These are phyloP conservation scores for Tylopilus cervinicoccineus DNA, from an alignment of 768 basidiomycete genomes.

Conservation along the genomic window DNA sequence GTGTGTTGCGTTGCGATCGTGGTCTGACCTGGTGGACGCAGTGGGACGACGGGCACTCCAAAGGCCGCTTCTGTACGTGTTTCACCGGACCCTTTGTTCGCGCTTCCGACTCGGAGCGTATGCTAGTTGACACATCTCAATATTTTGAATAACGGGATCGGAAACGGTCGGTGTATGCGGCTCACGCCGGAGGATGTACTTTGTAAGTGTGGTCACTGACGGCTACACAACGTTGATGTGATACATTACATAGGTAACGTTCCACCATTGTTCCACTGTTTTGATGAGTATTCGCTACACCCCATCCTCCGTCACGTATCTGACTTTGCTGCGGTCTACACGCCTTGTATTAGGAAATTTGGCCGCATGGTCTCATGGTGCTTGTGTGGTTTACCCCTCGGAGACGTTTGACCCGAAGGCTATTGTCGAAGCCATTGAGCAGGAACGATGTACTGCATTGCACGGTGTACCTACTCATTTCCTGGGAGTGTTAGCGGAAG, in stretches of 20 bases:
- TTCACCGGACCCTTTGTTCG: not conserved
- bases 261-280: constrained; percentile 84
- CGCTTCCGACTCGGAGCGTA: not conserved
- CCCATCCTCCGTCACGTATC: constrained; percentile 6
- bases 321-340: constrained; percentile 28
- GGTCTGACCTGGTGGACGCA: constrained; percentile 23
- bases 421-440: constrained; percentile 66
- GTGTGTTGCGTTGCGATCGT: not conserved
- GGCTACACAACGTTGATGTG: not conserved
- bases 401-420: constrained; percentile 57
- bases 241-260: constrained; percentile 56
- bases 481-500: constrained; percentile 65
- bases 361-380: constrained; percentile 70
- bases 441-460: constrained; percentile 70
- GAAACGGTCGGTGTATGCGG: constrained; percentile 68
- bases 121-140: constrained; percentile 71
- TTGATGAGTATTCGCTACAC: constrained; percentile 60
- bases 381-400: constrained; percentile 73
- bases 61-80: constrained; percentile 76
- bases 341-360: constrained; percentile 81
- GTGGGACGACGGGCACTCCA: constrained; percentile 76
- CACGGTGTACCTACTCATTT: constrained; percentile 89
- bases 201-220: constrained; percentile 41
- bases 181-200: constrained; percentile 62
- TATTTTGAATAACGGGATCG: constrained; percentile 72